Conservation (phyloP, 2,329 filamentous ascomycete genomes). For the Paraconiothyrium brasiliense region DNA sequence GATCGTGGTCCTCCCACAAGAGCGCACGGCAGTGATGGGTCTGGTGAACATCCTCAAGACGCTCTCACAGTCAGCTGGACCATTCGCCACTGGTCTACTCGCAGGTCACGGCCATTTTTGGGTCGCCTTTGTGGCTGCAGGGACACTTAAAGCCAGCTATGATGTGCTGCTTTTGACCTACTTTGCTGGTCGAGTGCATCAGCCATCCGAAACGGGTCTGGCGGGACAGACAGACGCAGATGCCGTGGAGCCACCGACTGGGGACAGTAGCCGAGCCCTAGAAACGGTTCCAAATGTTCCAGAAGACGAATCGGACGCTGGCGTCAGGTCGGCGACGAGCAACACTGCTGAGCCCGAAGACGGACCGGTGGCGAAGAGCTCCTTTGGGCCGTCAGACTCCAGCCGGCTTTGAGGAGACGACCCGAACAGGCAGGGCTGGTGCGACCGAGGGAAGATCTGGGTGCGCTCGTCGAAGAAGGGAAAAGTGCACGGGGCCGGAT, state of each 20-base stretch:
- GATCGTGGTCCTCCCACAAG: constrained; percentile 43
- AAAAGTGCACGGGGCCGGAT: background rate
- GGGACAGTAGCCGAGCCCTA: constrained; percentile 3
- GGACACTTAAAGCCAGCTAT: constrained; percentile 46
- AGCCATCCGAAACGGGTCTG: constrained; percentile 19
- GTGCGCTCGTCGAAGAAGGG: background rate
- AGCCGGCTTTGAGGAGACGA: constrained; percentile 4
- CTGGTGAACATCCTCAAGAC: constrained; percentile 51
- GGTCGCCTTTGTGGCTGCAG: constrained; percentile 52
- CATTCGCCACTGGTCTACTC: constrained; percentile 47
- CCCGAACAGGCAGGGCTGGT: constrained; percentile 1
- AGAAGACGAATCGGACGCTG: constrained; percentile 19
- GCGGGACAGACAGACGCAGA: constrained; percentile 1
- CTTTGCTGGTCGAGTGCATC: constrained; percentile 42
- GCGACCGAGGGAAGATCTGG: background rate
- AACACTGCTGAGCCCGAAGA: constrained; percentile 15
- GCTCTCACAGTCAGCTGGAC: constrained; percentile 46
- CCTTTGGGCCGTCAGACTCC: constrained; percentile 11
- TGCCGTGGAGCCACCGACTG: constrained; percentile 13
- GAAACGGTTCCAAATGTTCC: constrained; percentile 14
- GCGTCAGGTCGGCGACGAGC: constrained; percentile 3
- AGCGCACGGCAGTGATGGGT: constrained; percentile 53
- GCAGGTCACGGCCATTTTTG: constrained; percentile 46
- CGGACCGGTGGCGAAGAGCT: constrained; percentile 10
- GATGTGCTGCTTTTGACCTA: constrained; percentile 47